Evolutionary conservation across 2,329 filamentous ascomycete species (phyloP), one percentile per base, ranked within the genome.

Genomic region (Trichoderma citrinoviride): DNA sequence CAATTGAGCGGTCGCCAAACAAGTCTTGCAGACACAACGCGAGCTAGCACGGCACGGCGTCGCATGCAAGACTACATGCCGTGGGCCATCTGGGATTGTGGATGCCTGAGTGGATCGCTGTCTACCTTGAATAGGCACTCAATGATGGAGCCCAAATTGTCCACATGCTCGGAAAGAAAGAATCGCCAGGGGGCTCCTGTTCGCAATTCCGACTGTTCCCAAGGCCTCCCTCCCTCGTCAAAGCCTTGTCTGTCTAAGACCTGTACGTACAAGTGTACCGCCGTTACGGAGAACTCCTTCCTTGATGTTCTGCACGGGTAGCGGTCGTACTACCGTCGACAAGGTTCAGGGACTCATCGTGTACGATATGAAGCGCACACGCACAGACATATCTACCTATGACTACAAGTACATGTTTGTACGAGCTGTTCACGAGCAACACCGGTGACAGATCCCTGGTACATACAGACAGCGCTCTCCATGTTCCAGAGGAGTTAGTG

Each of bases 1-100:
- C 68, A 68, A 64, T 65, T 61, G 60, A 69, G 62, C 65, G 66
- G 67, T 67, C 66, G 61, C 64, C 58, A 55, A 50, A 64, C 50
- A 50, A 61, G 57, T 54, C 58, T 64, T 44, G 41, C 41, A 65
- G 56, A 33, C 19, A 43, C 56, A 29, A 33, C 41, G 37, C 63
- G 55, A 65, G 29, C 61, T 61, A 49, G 63, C 63, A 60, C 43
- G 50, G 62, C 54, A 55, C 61, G 41, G 56, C 55, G 63, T 61
- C 61, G 50, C 63, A 61, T 65, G 63, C 63, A 61, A 46, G 63
- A 61, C 63, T 65, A 61, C 63, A 14, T 37, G 14, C 63, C 63
- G 54, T 65, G 49, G 62, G 14, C 49, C 63, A 65, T 61, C 63
- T 61, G 17, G 17, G 40, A 29, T 23, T 49, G 58, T 62, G 58